Evolutionary conservation across 208 protist genomes (phyloP).

Genomic region (Trypanosoma platydactyli): DNA sequence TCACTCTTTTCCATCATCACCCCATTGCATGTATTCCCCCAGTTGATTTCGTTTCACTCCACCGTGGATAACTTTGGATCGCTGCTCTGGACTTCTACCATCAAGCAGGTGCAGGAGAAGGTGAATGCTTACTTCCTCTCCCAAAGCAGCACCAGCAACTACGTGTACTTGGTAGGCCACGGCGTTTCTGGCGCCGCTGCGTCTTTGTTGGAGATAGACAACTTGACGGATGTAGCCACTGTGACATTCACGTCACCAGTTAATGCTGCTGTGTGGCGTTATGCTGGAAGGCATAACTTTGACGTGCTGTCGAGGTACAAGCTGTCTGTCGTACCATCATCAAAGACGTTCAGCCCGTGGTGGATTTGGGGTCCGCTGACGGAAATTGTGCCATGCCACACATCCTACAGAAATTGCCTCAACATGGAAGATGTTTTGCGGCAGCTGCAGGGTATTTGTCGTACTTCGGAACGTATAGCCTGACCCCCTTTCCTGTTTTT

Average conservation of each 20-base stretch:
- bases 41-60: constrained; percentile 40
- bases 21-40: constrained; percentile 36
- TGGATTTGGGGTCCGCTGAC: constrained; percentile 35
- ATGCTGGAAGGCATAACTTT: constrained; percentile 3
- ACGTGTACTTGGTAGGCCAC: constrained; percentile 30
- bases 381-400: constrained; percentile 46
- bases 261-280: constrained; percentile 19
- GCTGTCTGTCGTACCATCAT: constrained; percentile 35
- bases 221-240: not conserved
- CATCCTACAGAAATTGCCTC: constrained; percentile 31
- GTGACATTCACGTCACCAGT: constrained; percentile 15
- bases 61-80: constrained; percentile 42
- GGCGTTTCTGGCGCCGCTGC: constrained; percentile 17
- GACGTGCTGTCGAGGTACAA: constrained; percentile 21
- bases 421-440: constrained; percentile 37
- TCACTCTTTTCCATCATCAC: constrained; percentile 59
- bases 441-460: constrained; percentile 15
- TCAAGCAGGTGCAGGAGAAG: constrained; percentile 2
- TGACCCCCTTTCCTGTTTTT: too few relatives aligned
- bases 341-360: constrained; percentile 32
- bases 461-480: too few relatives aligned
- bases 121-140: not conserved
- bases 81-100: constrained; percentile 35
- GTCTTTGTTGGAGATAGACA: not conserved
- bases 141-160: not conserved